Evolutionary conservation across 2,329 filamentous ascomycete genomes (phyloP), one percentile per base, ranked within the genome.

Genomic region (Anthostomella pinea): DNA sequence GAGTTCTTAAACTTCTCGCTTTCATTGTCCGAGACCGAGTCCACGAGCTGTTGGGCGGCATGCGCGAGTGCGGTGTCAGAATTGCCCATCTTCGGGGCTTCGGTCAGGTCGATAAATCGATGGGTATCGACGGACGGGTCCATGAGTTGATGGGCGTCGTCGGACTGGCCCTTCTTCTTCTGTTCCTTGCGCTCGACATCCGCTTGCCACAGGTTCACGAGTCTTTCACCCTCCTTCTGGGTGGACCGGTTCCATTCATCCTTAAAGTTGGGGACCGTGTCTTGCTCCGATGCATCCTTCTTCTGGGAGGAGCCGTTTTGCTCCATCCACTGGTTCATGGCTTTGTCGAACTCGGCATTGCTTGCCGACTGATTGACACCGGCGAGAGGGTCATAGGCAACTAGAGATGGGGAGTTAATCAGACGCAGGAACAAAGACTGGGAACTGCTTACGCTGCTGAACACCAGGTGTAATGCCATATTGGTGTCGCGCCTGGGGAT

Each of bases 1-100:
- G 85, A 90, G 54, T 89, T 79, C 51, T 81, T 78, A 60, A 93
- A 93, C 56, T 91, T 91, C 30, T 79, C 67, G 37, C 75, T 82
- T 39, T 78, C 73, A 49, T 91, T 82, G 50, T 81, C 69, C 14
- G 77, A 71, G 9, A 94, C 77, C 23, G 78, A 81, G 35, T 83
- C 72, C 5, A 93, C 68, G 4, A 94, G 69, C 40, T 83, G 71
- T 11, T 77, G 80, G 5, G 87, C 87, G 2, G 85, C 89, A 25
- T 71, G 70, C 14, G 85, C 81, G 18, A 93, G 73, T 28, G 85
- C 85, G 45, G 87, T 79, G 16, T 79, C 72, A 33, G n/a, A n/a
- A n/a, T n/a, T n/a, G n/a, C n/a, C n/a, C n/a, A 63, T 47, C 4
- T 65, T 59, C 41, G 48, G 57, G 4, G 35, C 15, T 38, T 39